Percentiles rank a stretch among this genome's conserved stretches.
These are phyloP conservation scores for Hanseniaspora meyeri DNA, from an alignment of 805 yeast genomes.

Conservation along the genomic window DNA sequence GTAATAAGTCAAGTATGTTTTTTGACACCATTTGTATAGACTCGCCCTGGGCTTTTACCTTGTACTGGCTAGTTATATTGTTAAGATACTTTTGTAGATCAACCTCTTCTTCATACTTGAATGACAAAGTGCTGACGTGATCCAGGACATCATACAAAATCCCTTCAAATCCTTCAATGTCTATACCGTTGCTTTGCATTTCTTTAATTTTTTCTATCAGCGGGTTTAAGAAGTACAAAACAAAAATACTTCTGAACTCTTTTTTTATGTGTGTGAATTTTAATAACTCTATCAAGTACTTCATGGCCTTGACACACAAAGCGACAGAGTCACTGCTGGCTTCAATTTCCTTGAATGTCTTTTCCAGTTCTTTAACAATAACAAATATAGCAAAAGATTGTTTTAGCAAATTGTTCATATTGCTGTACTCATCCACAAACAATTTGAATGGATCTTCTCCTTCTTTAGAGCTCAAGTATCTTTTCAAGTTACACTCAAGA, in stretches of 20 bases:
- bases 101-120: not conserved
- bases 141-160: not conserved
- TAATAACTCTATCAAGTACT: not conserved
- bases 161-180: not conserved
- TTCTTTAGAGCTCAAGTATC: not conserved
- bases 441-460: not conserved
- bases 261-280: not conserved
- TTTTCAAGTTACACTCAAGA: constrained; percentile 3
- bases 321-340: not conserved
- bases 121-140: not conserved
- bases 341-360: not conserved
- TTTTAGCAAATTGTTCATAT: constrained; percentile 9
- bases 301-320: not conserved
- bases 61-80: not conserved
- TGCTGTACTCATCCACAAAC: not conserved
- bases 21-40: not conserved
- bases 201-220: not conserved
- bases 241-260: not conserved
- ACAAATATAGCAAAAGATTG: constrained; percentile 5
- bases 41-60: not conserved
- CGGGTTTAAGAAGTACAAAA: constrained; percentile 2
- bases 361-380: constrained; percentile 5
- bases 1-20: not conserved
- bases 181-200: not conserved
- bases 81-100: not conserved